phyloP scores from a whole-genome alignment of 305 asterid genomes.

The Fraxinus nigra region DNA sequence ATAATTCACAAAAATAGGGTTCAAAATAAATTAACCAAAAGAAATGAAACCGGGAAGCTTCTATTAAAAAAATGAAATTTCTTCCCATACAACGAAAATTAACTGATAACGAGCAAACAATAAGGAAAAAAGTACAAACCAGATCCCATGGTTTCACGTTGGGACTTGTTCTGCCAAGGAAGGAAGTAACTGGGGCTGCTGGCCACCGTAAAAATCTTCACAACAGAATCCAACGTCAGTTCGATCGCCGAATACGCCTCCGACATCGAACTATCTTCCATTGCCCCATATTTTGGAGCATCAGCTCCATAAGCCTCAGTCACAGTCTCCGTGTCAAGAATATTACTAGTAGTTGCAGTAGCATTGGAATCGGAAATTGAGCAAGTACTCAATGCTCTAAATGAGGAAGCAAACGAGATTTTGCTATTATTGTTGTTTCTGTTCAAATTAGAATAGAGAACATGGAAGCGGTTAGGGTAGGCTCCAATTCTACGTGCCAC shows the following conservation, averaged over 20 bases:
- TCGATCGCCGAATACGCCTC: conserved; percentile 74
- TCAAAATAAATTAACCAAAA: conserved; percentile 3
- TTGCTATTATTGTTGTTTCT: not conserved
- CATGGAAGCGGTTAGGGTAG: conserved; percentile 3
- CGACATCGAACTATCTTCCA: conserved; percentile 32
- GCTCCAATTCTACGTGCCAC: conserved; percentile 32
- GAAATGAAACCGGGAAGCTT: not conserved
- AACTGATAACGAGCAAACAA: not conserved
- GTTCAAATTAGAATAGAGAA: conserved; percentile 3
- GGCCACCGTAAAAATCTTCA: conserved; percentile 85
- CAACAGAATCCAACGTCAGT: conserved; percentile 88
- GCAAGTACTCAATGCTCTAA: conserved; percentile 31
- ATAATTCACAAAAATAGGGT: not conserved
- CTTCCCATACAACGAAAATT: not conserved
- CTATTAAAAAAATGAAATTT: conserved; percentile 5
- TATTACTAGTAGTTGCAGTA: conserved; percentile 10
- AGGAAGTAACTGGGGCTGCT: conserved; percentile 86
- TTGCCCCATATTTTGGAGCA: conserved; percentile 10
- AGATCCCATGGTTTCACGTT: conserved; percentile 96
- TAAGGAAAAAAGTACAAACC: conserved; percentile 38
- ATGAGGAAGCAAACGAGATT: conserved; percentile 16
- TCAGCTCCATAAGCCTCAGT: conserved; percentile 2
- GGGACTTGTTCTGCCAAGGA: conserved; percentile 95
- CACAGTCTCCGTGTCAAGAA: conserved; percentile 23
- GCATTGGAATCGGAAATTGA: conserved; percentile 22